Evolutionary conservation across 495 filamentous ascomycete genomes (phyloP).

Genomic region (Entonaema liquescens): DNA sequence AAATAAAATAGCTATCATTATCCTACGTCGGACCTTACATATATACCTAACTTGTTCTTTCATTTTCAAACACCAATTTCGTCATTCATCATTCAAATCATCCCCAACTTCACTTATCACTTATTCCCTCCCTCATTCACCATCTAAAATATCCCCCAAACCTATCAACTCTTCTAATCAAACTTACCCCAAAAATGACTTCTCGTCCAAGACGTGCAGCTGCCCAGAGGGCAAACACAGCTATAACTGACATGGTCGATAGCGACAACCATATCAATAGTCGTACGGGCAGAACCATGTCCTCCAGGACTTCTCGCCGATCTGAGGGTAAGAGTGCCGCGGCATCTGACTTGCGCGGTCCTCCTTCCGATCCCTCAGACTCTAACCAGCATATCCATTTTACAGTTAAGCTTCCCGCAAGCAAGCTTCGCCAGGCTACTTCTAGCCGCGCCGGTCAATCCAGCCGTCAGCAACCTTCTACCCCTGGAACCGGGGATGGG

Average conservation of each 20-base stretch:
- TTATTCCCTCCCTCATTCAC: background rate
- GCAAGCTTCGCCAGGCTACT: constrained; percentile 82
- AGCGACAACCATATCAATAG: constrained; percentile 55
- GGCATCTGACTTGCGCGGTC: constrained; percentile 64
- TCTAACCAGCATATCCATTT: constrained; percentile 73
- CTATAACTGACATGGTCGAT: constrained; percentile 61
- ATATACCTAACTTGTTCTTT: constrained; percentile 5
- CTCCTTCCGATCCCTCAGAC: constrained; percentile 64
- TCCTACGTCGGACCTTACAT: constrained; percentile 3
- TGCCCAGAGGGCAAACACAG: constrained; percentile 57
- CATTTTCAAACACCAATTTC: constrained; percentile 14
- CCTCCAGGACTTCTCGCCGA: constrained; percentile 58
- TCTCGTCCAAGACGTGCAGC: constrained; percentile 57
- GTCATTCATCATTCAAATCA: constrained; percentile 19
- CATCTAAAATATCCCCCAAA: background rate
- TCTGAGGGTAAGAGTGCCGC: constrained; percentile 54
- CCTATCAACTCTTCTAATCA: background rate
- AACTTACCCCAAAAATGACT: constrained; percentile 47
- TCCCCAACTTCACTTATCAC: constrained; percentile 2
- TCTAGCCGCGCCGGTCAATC: constrained; percentile 49
- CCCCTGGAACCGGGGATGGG: constrained; percentile 67
- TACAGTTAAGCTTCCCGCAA: constrained; percentile 84
- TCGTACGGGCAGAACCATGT: constrained; percentile 54
- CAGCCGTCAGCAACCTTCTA: constrained; percentile 46
- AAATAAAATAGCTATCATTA: constrained; percentile 17